Evolutionary conservation across 495 filamentous ascomycete species (phyloP), one percentile per base, ranked within the genome.

Genomic region (Talaromyces stipitatus): DNA sequence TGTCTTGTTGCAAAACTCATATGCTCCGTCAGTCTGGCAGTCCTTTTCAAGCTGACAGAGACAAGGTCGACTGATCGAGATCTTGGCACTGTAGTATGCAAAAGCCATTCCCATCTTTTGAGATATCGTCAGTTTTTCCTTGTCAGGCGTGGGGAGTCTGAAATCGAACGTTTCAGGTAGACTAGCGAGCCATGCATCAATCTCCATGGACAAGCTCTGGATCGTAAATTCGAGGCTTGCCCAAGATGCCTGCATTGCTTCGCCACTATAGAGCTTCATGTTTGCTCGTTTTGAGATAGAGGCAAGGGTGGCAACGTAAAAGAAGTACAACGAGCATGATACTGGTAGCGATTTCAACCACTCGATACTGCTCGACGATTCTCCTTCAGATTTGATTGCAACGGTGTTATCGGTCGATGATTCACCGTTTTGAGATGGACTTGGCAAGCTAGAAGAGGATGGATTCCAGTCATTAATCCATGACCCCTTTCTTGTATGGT

Each of bases 1-100:
- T 12, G 73, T 72, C 57, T 74, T 74, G 55, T 64, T 72, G 58
- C 79, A 80, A 58, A 80, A 82, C 4, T 75, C 69, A 48, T 72
- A 72, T 1, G 74, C 78, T 14, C 64, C 63, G 23, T 68, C 66
- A 2, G 57, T 62, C 43, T 68, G 67, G 6, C 58, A 47, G 11
- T 59, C 26, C 10, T 70, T 60, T n/a, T 81, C 78, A 2, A 81
- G 61, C 2, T 76, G 74, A 61, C 80, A 84, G 9, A 87, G 74
- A 58, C 81, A 85, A 0, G 85, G 84, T 7, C 82, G 76, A 57
- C 80, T 78, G 38, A 85, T 79, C 20, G 83, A 67, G n/a, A 85
- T 81, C 14, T 76, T 78, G 9, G 77, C 78, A 57, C 81, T 81
- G 64, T 82, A 74, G 58, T 81, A 86, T 11, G 80, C 62, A 57